phyloP scores from a whole-genome alignment of 2,329 filamentous ascomycete species.

The Ceratocystis harringtonii region DNA sequence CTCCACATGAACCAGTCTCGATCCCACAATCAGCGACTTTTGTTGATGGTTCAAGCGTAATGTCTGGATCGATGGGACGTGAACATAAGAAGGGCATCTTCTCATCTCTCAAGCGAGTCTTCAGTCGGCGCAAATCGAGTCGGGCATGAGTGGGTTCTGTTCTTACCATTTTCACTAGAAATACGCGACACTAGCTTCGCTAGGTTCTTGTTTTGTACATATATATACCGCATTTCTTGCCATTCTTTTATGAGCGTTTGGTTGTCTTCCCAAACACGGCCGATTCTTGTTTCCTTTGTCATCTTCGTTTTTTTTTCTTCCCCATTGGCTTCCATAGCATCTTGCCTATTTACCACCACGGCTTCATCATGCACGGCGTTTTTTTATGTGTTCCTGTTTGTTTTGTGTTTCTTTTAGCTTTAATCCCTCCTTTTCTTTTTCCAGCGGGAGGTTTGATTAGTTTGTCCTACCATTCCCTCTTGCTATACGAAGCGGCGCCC shows the following conservation, averaged over 20 bases:
- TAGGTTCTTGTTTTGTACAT: background rate
- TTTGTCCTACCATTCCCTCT: background rate
- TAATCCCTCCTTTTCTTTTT: background rate
- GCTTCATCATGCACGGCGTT: background rate
- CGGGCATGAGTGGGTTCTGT: background rate
- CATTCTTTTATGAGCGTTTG: background rate
- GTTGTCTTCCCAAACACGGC: background rate
- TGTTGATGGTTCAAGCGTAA: background rate
- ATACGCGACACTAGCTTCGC: background rate
- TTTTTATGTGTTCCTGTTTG: background rate
- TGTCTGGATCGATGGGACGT: background rate
- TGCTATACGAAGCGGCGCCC: background rate
- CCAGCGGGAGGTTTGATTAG: no score
- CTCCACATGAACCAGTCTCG: background rate
- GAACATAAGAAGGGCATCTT: constrained; percentile 16
- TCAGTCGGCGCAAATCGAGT: constrained; percentile 13
- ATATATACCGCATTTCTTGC: background rate
- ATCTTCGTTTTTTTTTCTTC: background rate
- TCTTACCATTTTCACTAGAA: background rate
- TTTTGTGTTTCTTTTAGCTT: background rate
- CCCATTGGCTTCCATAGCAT: background rate
- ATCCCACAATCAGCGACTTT: background rate
- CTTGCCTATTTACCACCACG: background rate
- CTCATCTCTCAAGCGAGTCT: constrained; percentile 16
- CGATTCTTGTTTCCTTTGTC: background rate